phyloP scores from a whole-genome alignment of 2,329 filamentous ascomycete species.

The Epichloe hybrida region DNA sequence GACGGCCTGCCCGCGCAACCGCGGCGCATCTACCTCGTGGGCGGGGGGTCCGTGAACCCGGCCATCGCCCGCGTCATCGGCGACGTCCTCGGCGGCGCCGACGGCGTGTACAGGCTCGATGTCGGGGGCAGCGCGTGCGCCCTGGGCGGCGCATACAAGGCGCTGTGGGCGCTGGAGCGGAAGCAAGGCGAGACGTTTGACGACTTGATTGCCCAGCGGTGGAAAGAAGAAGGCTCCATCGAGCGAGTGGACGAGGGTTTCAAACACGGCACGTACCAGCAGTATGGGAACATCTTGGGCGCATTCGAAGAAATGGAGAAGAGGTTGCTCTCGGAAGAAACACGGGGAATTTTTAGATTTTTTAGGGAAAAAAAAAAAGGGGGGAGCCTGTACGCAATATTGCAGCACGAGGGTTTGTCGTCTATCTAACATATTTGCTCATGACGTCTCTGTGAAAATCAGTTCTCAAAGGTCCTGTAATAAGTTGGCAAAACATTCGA shows the following conservation, averaged over 20 bases:
- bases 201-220: slow-evolving; percentile 68
- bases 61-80: slow-evolving; percentile 78
- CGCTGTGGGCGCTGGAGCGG: slow-evolving; percentile 78
- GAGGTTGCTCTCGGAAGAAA: slow-evolving; percentile 36
- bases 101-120: slow-evolving; percentile 87
- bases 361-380: background rate
- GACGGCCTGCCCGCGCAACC: slow-evolving; percentile 63
- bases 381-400: background rate
- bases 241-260: slow-evolving; percentile 76
- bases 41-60: slow-evolving; percentile 72
- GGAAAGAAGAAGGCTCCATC: slow-evolving; percentile 75
- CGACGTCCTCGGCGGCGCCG: slow-evolving; percentile 74
- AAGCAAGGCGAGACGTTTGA: slow-evolving; percentile 64
- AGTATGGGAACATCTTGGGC: slow-evolving; percentile 62
- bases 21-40: slow-evolving; percentile 82
- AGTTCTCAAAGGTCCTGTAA: slow-evolving; percentile 63
- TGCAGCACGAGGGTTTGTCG: slow-evolving; percentile 15
- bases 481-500: background rate
- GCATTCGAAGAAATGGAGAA: slow-evolving; percentile 68
- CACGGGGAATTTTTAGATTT: slow-evolving; percentile 10
- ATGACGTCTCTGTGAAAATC: slow-evolving; percentile 99
- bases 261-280: slow-evolving; percentile 56
- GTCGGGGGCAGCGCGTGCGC: slow-evolving; percentile 89
- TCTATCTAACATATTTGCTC: slow-evolving; percentile 50
- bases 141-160: slow-evolving; percentile 87